Percentiles rank a stretch among this genome's conserved stretches.
Evolutionary conservation across 2,329 filamentous ascomycete genomes (phyloP).

Genomic region (Pseudogymnoascus sp.): DNA sequence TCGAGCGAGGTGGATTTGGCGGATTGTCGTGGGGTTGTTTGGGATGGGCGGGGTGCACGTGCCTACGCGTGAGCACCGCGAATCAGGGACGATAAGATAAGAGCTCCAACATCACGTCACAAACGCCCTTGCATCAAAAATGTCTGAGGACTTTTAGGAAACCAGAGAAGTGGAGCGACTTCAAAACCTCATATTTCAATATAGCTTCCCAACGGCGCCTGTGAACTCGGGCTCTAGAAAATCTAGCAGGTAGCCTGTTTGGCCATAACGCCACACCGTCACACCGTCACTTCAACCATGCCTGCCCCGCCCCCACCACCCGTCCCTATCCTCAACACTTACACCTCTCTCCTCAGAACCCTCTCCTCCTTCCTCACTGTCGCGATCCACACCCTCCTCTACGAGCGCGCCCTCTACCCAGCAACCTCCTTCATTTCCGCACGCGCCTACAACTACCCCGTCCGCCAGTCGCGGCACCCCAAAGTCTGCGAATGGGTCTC

Average conservation of each 20-base stretch:
- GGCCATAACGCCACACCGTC: neutral
- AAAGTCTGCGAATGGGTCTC: conserved; percentile 63
- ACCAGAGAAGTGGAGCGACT: neutral
- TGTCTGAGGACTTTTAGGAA: neutral
- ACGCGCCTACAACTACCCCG: conserved; percentile 62
- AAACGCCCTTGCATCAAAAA: neutral
- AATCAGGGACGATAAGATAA: conserved; percentile 12
- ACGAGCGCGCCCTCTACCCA: conserved; percentile 59
- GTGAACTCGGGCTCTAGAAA: neutral
- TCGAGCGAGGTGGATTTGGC: conserved; percentile 2
- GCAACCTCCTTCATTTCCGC: conserved; percentile 56
- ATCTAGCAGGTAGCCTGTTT: neutral
- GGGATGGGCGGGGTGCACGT: conserved; percentile 9
- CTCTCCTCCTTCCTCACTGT: conserved; percentile 61
- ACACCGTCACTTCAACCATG: conserved; percentile 11
- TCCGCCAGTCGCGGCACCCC: conserved; percentile 62
- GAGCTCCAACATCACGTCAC: conserved; percentile 7
- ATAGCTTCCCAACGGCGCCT: neutral
- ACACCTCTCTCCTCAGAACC: conserved; percentile 42
- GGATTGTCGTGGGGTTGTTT: conserved; percentile 10
- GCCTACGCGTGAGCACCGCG: conserved; percentile 4
- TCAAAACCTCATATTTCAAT: neutral
- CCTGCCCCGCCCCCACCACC: conserved; percentile 12
- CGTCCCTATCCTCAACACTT: conserved; percentile 34
- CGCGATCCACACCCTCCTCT: conserved; percentile 63